Evolutionary conservation across 176 grass and related monocot species (phyloP), one percentile per base, ranked within the genome.

Genomic region (Avena sativa): DNA sequence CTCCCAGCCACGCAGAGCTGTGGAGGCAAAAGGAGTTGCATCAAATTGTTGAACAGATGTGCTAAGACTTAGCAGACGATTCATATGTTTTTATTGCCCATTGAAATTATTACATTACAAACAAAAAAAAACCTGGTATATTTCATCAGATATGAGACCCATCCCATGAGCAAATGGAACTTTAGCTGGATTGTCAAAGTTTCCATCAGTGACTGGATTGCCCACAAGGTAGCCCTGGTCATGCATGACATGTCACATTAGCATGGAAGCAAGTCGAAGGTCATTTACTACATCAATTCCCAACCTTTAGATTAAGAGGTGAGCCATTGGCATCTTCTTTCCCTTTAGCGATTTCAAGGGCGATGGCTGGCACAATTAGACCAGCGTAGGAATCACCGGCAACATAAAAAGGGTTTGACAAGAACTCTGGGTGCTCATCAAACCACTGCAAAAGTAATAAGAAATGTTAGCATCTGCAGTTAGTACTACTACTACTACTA

Each of bases 341-440:
- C 67, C 38, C 91, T 3, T 25, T 84, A 25, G 72, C 86, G 4
- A 94, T 84, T 87, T 80, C 53, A 32, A 79, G 59, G 46, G 92
- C 76, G n/a, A 91, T 68, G 3, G 83, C 71, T 21, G 90, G 92
- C 19, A 94, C 88, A 20, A 92, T 79, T 12, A 86, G 84, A 12
- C 95, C 95, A 23, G 47, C 43, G 44, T 94, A 94, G 1, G 95
- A 97, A 84, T 97, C 92, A 47, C 92, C 92, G 5, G 71, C 86
- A 30, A 97, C 89, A 66, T 92, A 97, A 10, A 97, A 81, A 51
- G 92, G 90, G 79, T 97, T 97, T 14, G 90, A 86, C 0, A 73
- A 57, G 53, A 94, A 97, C 68, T 91, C 48, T 2, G 88, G 86
- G 2, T 97, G 92, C 38, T 85, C 77, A 3, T 32, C 66, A 36